Conservation (phyloP, 495 filamentous ascomycete genomes). For the Penicillium subrubescens region DNA sequence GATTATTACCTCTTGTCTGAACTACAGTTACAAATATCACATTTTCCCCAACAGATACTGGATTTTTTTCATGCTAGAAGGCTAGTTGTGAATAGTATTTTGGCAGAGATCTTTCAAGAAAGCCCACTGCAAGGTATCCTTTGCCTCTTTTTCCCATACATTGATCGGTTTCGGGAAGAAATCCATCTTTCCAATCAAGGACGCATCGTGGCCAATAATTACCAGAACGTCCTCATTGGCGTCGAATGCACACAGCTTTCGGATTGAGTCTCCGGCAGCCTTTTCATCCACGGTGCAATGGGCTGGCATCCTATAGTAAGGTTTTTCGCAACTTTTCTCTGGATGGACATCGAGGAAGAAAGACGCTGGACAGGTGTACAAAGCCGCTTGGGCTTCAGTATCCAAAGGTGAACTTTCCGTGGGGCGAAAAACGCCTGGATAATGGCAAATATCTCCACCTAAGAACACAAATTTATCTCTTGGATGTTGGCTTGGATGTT, state of each 20-base stretch:
- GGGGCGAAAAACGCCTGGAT: constrained; percentile 1
- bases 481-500: neutral
- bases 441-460: constrained; percentile 5
- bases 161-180: neutral
- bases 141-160: neutral
- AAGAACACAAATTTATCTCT: constrained; percentile 4
- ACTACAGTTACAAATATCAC: too few species aligned
- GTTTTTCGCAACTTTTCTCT: neutral
- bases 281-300: constrained; percentile 2
- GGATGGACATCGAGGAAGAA: constrained; percentile 5
- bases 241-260: neutral
- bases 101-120: neutral
- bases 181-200: neutral
- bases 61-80: too few species aligned
- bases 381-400: neutral
- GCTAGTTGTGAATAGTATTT: too few species aligned
- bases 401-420: neutral
- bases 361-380: neutral
- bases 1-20: too few species aligned
- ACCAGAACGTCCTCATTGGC: neutral
- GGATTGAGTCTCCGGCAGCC: neutral
- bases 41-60: too few species aligned
- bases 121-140: neutral
- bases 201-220: constrained; percentile 5
- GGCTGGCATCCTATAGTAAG: constrained; percentile 1